These are phyloP conservation scores for Poronia punctata DNA, from an alignment of 495 filamentous ascomycete species.

Conservation along the genomic window DNA sequence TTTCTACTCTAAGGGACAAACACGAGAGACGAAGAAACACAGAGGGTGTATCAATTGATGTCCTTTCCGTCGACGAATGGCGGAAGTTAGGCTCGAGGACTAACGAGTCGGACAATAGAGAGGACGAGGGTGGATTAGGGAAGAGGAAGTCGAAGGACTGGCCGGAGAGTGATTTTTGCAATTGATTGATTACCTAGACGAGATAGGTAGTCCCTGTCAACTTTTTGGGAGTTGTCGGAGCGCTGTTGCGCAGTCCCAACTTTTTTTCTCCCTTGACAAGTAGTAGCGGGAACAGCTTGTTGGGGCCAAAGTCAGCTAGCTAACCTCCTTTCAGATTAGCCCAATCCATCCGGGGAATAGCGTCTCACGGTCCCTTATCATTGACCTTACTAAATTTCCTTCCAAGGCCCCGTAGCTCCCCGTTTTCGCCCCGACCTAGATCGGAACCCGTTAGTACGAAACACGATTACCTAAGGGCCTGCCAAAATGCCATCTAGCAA, in stretches of 20 bases:
- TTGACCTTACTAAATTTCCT: no score
- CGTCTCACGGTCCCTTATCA: conserved; percentile 5
- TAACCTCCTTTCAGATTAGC: conserved; percentile 13
- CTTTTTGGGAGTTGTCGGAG: conserved; percentile 18
- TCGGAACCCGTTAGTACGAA: conserved; percentile 3
- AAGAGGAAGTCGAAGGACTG: neutral
- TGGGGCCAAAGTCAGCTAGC: conserved; percentile 12
- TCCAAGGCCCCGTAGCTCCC: no score
- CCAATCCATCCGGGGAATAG: neutral
- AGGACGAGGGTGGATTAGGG: conserved; percentile 2
- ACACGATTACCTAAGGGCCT: no score
- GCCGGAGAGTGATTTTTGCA: conserved; percentile 8
- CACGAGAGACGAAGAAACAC: conserved; percentile 9
- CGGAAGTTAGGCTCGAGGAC: no score
- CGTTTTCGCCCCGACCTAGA: conserved; percentile 8
- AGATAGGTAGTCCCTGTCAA: conserved; percentile 15
- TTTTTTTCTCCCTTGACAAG: conserved; percentile 18
- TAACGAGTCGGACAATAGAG: conserved; percentile 8
- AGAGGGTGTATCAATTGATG: conserved; percentile 6
- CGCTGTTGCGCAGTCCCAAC: conserved; percentile 22
- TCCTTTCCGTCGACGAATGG: conserved; percentile 16
- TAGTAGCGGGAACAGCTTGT: conserved; percentile 21
- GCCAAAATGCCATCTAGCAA: no score
- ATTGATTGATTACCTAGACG: neutral
- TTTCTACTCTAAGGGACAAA: conserved; percentile 17